Evolutionary conservation across 495 filamentous ascomycete genomes (phyloP), one percentile per base, ranked within the genome.

Genomic region (Lindgomyces ingoldianus): DNA sequence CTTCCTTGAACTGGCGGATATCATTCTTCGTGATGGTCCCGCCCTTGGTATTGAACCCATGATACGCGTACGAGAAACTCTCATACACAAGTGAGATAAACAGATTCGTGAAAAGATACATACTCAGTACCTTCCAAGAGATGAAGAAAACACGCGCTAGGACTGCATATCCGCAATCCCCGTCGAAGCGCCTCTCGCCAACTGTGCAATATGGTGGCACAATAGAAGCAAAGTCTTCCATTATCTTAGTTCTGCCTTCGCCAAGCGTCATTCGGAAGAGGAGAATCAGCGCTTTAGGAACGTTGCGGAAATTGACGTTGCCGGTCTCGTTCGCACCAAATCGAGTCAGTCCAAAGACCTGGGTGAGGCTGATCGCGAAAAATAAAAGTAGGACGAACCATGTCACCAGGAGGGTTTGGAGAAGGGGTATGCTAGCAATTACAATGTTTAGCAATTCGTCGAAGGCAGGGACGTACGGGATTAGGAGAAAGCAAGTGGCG

Each of bases 361-460:
- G 94, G 41, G 95, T 98, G 71, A 98, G 80, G 6, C 93, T 95
- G 65, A 99, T 98, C 29, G 93, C 95, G 74, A 89, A 99, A 14
- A 96, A 91, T 30, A 98, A 78, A 80, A 98, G 98, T 47, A 99
- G 83, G 1, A 97, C 90, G 62, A 96, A 89, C 94, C 94, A 99
- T 0, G 95, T 98, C 1, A 93, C 94, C 19, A 99, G 80, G 24
- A 99, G 81, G 72, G 96, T 99, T 57, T 87, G 85, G 71, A 99
- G 98, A 11, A 89, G 86, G 1, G 89, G 87, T 36, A 99, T 77
- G 85, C 88, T 92, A 44, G 94, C 94, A 16, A 95, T 94, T 1
- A 94, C 95, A 14, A 95, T 99, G 77, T 99, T 99, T 85, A 98
- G 98, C 6, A 99, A 86, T 74, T 99, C 95, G 72, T 99, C 94